phyloP scores from a whole-genome alignment of 257 asterid genomes.

The Lycium ferocissimum region DNA sequence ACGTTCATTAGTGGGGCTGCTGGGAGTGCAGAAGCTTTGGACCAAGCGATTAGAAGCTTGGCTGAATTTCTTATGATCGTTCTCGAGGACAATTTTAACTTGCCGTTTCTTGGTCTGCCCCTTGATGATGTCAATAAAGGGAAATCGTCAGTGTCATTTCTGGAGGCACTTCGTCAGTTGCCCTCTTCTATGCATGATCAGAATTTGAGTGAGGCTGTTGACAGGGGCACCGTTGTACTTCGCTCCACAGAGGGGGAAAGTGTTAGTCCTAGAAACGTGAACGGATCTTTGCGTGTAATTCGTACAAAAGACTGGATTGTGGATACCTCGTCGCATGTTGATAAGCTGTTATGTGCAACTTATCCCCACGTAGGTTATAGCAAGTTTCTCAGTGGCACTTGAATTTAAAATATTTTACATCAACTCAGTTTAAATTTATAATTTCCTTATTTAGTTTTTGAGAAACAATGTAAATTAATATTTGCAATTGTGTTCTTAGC shows the following conservation, averaged over 20 bases:
- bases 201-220: constrained; percentile 44
- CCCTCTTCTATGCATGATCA: constrained; percentile 52
- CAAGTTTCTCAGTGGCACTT: constrained; percentile 30
- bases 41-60: constrained; percentile 75
- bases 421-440: constrained; percentile 25
- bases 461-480: constrained; percentile 20
- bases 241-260: constrained; percentile 38
- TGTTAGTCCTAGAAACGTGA: constrained; percentile 40
- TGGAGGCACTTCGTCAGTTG: constrained; percentile 79
- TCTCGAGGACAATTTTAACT: constrained; percentile 60
- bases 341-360: constrained; percentile 78
- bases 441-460: not conserved
- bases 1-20: constrained; percentile 93
- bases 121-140: constrained; percentile 47
- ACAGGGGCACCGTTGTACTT: constrained; percentile 38
- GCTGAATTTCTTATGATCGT: constrained; percentile 78
- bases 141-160: constrained; percentile 60
- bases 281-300: constrained; percentile 64
- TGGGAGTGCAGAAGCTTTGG: constrained; percentile 79
- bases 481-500: constrained; percentile 52
- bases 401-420: not conserved
- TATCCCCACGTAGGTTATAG: constrained; percentile 78
- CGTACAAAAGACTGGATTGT: constrained; percentile 79
- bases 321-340: constrained; percentile 68
- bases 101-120: constrained; percentile 41